Conservation (phyloP, 208 protist genomes). For the Lotmaria passim region DNA sequence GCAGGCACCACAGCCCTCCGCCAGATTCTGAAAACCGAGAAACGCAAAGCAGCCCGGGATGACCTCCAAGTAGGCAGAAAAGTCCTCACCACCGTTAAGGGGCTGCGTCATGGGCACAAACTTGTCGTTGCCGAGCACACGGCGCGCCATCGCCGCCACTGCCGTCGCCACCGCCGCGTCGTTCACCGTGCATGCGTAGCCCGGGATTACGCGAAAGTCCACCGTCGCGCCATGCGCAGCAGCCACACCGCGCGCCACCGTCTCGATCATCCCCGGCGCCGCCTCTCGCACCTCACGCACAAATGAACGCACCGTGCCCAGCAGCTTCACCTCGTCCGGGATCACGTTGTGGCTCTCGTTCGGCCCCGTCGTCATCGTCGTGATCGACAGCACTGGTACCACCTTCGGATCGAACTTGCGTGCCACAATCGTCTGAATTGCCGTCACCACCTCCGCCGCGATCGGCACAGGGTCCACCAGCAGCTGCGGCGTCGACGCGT, state of each 20-base stretch:
- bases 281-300: conserved; percentile 38
- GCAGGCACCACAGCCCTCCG: conserved; percentile 1
- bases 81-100: conserved; percentile 47
- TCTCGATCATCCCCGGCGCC: conserved; percentile 46
- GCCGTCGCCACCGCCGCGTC: conserved; percentile 37
- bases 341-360: conserved; percentile 68
- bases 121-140: conserved; percentile 26
- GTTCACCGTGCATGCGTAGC: conserved; percentile 30
- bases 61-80: conserved; percentile 42
- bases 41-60: conserved; percentile 38
- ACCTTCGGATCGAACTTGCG: conserved; percentile 44
- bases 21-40: conserved; percentile 1
- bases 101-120: conserved; percentile 25
- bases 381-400: conserved; percentile 54
- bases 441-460: conserved; percentile 59
- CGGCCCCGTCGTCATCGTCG: conserved; percentile 46
- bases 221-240: conserved; percentile 55
- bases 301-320: conserved; percentile 51
- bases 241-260: conserved; percentile 44
- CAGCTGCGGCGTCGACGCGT: conserved; percentile 64
- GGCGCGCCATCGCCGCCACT: conserved; percentile 31
- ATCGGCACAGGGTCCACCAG: conserved; percentile 66
- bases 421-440: conserved; percentile 63
- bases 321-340: conserved; percentile 51
- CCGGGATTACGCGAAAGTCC: not conserved